These are phyloP conservation scores for Ustilago hordei DNA, from an alignment of 1,284 basidiomycete genomes.

Conservation along the genomic window DNA sequence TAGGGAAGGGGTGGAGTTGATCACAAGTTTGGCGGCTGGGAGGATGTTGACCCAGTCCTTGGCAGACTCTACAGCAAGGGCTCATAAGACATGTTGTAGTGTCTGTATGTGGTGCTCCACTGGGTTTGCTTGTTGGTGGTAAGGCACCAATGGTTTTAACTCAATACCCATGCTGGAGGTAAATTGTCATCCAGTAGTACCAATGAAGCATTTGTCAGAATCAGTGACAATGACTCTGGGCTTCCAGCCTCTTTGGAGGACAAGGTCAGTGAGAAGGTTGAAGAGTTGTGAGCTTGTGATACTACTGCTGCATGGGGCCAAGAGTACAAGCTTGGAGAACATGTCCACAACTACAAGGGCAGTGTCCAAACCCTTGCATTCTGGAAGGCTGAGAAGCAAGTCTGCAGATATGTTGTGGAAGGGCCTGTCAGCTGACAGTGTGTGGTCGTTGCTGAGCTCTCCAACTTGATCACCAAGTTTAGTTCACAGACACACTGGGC, in stretches of 20 bases:
- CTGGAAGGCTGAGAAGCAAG: no score
- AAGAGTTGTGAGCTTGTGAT: not conserved
- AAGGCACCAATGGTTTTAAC: not conserved
- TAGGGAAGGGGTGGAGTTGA: not conserved
- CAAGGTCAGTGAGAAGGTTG: not conserved
- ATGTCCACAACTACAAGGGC: not conserved
- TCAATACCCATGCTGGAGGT: not conserved
- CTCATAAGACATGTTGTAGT: not conserved
- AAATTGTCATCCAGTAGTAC: not conserved
- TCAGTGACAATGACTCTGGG: not conserved
- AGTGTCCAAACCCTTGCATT: no score
- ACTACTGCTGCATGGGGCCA: not conserved
- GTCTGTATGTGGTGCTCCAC: constrained; percentile 1
- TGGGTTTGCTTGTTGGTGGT: constrained; percentile 9
- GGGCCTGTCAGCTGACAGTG: no score
- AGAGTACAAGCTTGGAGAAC: not conserved
- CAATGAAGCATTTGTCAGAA: not conserved
- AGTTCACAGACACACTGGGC: no score
- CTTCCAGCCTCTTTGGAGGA: not conserved
- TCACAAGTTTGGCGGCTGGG: no score
- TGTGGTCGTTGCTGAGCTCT: no score
- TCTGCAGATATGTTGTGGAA: no score
- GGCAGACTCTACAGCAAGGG: not conserved
- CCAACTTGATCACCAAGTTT: no score
- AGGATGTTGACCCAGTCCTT: no score